Evolutionary conservation across 768 basidiomycete genomes (phyloP), one percentile per base, ranked within the genome.

Genomic region (Mrakia hoshinonis): DNA sequence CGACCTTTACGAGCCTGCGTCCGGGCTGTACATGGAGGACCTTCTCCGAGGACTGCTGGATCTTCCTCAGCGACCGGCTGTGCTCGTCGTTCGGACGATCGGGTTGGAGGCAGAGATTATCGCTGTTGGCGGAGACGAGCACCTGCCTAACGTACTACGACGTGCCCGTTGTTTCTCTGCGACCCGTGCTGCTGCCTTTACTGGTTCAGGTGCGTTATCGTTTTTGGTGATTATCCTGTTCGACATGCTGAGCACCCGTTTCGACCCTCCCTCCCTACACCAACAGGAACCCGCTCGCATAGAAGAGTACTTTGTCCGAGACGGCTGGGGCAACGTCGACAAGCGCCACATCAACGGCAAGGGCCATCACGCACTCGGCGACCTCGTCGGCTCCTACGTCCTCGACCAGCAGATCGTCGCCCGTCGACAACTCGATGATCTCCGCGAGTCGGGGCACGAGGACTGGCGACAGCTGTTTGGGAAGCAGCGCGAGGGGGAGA

Each of bases 41-140:
- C 58, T 61, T 15, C 58, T 61, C 12, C 31, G 58, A 3, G 58
- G 58, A 22, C 58, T 61, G 13, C 58, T 61, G 0, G 58, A 61
- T 9, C 58, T 61, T 38, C 58, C 58, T 36, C 31, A 38, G 6
- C 58, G 58, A 22, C 58, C 58, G 3, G 58, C 58, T 7, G 58
- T 61, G 2, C 15, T 61, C 18, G 34, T 61, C 36, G 58, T n/a
- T 20, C 58, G 58, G 22, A 61, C 58, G 0, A 22, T 61, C 15
- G 58, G 58, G 5, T 15, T 61, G 3, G 58, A 61, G n/a, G 58
- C 34, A 9, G 58, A 61, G 58, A 61, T n/a, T 11, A 61, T 61
- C 34, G 58, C 58, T 31, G 58, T 61, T 22, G 58, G 58, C 11
- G 58, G 58, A 38, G 58, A 61, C 22, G 58, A 61, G 34, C 58